Evolutionary conservation across 1,139 yeast genomes (phyloP), one percentile per base, ranked within the genome.

Genomic region (Geotrichum histeridarum): DNA sequence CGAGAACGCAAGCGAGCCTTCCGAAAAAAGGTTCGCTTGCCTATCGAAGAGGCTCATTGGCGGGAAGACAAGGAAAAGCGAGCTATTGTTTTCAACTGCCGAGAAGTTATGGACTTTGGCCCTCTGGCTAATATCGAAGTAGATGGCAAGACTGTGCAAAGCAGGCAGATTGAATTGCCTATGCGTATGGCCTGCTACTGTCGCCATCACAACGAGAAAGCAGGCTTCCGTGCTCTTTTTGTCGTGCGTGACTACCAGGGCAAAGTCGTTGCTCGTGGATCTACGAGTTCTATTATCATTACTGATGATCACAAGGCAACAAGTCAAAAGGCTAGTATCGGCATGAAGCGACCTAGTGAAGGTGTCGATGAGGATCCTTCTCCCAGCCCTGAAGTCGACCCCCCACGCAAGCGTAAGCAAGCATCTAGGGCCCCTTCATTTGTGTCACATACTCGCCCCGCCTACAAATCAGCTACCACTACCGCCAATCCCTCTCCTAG

Each of bases 161-260:
- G 61, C 17, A 57, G 61, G 35, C 59, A 60, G 48, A 46, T 65
- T 4, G 91, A 86, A 54, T 73, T 90, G 15, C 82, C 89, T 35
- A 87, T 95, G 22, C 79, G 97, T 72, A 81, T 90, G 48, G 90
- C 91, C n/a, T 90, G 97, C 68, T 90, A 90, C 69, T 90, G 96
- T 70, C 81, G 97, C 63, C 97, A 90, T 69, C 97, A 90, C 71
- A 82, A 83, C 64, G 95, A 89, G 63, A 73, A 82, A 18, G 79
- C 78, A 51, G 97, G 97, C 1, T 90, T 90, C 72, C 70, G 77
- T 63, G 75, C 88, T 31, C 73, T 87, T 51, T 82, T 88, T 61
- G 82, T 86, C 5, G 66, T 88, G 53, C 82, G 79, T 60, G 82
- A 89, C 66, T 67, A 74, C 54, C 66, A 73, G 14, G 86, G 83